Evolutionary conservation across 2,329 filamentous ascomycete species (phyloP).

Genomic region (Trichoderma sp.): DNA sequence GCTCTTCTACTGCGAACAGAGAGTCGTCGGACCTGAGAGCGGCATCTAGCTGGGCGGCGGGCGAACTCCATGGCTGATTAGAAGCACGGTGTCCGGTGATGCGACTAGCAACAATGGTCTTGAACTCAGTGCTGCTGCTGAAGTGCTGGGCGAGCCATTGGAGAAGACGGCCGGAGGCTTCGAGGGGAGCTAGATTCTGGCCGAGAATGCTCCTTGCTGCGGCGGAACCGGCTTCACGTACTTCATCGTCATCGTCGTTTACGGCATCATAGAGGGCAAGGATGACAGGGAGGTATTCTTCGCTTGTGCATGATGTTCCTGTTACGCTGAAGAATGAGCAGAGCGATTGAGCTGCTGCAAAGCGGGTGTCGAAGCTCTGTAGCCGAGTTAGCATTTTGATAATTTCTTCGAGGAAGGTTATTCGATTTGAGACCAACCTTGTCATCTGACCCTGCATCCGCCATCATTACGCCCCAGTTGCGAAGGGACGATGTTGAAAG

Average conservation of each 20-base stretch:
- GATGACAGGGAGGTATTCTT: constrained; percentile 53
- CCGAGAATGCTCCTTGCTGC: constrained; percentile 48
- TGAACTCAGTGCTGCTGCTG: constrained; percentile 36
- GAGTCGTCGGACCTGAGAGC: constrained; percentile 58
- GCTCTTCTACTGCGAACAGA: constrained; percentile 85
- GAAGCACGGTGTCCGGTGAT: constrained; percentile 32
- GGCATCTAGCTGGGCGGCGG: constrained; percentile 39
- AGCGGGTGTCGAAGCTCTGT: constrained; percentile 62
- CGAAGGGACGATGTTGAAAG: constrained; percentile 25
- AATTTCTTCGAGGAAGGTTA: neutral
- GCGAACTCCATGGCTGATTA: constrained; percentile 27
- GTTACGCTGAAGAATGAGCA: constrained; percentile 44
- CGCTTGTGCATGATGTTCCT: constrained; percentile 23
- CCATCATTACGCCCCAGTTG: constrained; percentile 50
- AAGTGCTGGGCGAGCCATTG: constrained; percentile 41
- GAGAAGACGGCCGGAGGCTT: constrained; percentile 46
- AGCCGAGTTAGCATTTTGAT: neutral
- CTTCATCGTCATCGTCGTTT: constrained; percentile 89
- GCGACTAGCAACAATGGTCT: constrained; percentile 39
- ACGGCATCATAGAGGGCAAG: constrained; percentile 71
- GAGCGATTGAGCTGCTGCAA: constrained; percentile 57
- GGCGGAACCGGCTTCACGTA: constrained; percentile 62
- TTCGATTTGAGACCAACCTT: constrained; percentile 36
- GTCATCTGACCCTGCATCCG: constrained; percentile 45
- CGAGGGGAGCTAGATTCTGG: constrained; percentile 43